Evolutionary conservation across 177 flowering plant genomes (phyloP).

Genomic region (Tripterygium wilfordii): DNA sequence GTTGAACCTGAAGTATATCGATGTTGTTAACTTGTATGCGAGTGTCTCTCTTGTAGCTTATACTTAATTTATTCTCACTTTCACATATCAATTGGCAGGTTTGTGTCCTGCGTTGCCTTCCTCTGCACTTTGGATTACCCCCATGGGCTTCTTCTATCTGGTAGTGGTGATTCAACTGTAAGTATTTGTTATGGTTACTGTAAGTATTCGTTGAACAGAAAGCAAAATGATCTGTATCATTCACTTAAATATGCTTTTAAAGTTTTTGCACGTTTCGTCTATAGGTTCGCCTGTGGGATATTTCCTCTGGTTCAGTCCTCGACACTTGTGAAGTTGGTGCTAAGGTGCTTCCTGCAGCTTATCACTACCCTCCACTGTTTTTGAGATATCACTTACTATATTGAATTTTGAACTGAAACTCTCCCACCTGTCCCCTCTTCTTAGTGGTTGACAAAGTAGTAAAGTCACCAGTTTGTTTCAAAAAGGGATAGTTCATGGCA

Average conservation of each 20-base stretch:
- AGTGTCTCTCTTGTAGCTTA: neutral
- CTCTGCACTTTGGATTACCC: conserved; percentile 35
- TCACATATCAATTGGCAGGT: conserved; percentile 41
- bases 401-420: too few species aligned
- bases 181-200: conserved; percentile 24
- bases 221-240: too few species aligned
- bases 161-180: conserved; percentile 97
- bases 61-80: neutral
- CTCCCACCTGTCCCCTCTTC: too few species aligned
- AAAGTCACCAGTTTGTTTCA: too few species aligned
- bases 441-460: too few species aligned
- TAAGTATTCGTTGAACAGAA: too few species aligned
- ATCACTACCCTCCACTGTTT: too few species aligned
- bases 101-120: conserved; percentile 71
- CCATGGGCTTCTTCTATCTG: conserved; percentile 72
- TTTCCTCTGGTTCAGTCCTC: conserved; percentile 68
- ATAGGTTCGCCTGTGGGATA: conserved; percentile 94
- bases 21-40: neutral
- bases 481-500: too few species aligned
- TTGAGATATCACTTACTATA: too few species aligned
- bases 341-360: conserved; percentile 47
- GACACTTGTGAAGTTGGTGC: conserved; percentile 71
- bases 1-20: neutral
- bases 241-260: too few species aligned
- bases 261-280: conserved; percentile 2